Evolutionary conservation across 768 basidiomycete genomes (phyloP).

Genomic region (Floccularia luteovirens): DNA sequence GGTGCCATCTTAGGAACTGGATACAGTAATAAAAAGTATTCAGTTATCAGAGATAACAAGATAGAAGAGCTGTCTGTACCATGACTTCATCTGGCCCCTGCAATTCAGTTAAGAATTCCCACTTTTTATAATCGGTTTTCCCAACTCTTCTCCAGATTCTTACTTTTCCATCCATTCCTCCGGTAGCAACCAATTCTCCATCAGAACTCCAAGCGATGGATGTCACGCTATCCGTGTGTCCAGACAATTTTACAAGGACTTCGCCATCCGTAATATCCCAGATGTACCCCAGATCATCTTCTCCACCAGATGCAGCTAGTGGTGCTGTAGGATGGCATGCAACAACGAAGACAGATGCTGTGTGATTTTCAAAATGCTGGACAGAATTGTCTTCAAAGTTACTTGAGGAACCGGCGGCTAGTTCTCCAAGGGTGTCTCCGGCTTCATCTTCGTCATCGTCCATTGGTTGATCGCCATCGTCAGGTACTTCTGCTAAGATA

Average conservation of each 20-base stretch:
- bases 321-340: constrained; percentile 77
- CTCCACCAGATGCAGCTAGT: constrained; percentile 87
- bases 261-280: constrained; percentile 85
- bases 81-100: constrained; percentile 95
- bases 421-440: constrained; percentile 30
- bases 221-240: constrained; percentile 90
- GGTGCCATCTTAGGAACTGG: constrained; percentile 94
- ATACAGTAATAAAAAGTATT: neutral
- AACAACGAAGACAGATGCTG: constrained; percentile 76
- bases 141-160: constrained; percentile 87
- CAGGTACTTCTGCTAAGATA: constrained; percentile 53
- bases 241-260: constrained; percentile 76
- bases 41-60: neutral
- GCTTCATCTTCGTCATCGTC: constrained; percentile 54
- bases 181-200: constrained; percentile 90
- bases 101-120: constrained; percentile 93
- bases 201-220: constrained; percentile 74
- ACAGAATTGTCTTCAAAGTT: constrained; percentile 53
- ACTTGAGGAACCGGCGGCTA: constrained; percentile 31
- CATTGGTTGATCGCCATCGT: constrained; percentile 65
- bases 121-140: constrained; percentile 62
- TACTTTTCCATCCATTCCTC: constrained; percentile 97
- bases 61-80: constrained; percentile 37
- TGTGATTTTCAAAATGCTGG: constrained; percentile 63
- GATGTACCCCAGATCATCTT: constrained; percentile 92